These are phyloP conservation scores for Lactarius akahatsu DNA, from an alignment of 768 basidiomycete genomes.

Conservation along the genomic window DNA sequence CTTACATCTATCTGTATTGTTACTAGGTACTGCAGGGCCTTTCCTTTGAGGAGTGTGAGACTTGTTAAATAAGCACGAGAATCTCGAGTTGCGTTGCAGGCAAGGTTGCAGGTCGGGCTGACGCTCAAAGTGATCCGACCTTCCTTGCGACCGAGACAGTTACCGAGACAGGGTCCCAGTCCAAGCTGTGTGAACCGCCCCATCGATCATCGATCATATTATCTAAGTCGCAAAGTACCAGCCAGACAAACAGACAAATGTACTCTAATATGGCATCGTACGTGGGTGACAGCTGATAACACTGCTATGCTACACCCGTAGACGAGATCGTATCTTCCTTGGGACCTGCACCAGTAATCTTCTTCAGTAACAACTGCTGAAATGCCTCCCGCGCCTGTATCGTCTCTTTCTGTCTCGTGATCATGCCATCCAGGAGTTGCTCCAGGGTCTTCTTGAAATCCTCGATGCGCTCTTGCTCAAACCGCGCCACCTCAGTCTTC, in stretches of 20 bases:
- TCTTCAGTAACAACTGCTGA: conserved; percentile 29
- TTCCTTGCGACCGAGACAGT: no score
- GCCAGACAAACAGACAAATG: no score
- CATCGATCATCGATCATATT: no score
- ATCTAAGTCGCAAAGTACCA: background rate
- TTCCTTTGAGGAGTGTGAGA: no score
- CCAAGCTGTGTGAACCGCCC: no score
- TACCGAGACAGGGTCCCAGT: no score
- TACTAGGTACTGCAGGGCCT: no score
- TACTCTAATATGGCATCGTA: background rate
- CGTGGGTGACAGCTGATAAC: background rate
- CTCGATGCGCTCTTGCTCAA: conserved; percentile 90
- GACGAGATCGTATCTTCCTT: conserved; percentile 11
- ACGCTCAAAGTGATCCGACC: no score
- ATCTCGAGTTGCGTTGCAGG: no score
- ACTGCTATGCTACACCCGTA: background rate
- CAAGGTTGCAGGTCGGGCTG: no score
- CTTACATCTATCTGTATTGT: no score
- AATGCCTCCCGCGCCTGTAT: conserved; percentile 32
- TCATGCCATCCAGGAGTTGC: conserved; percentile 84
- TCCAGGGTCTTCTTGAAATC: conserved; percentile 89
- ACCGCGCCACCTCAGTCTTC: conserved; percentile 85
- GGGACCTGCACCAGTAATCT: conserved; percentile 19
- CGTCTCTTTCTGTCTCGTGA: conserved; percentile 75
- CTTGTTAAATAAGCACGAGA: no score